A percentile compares a stretch with the other conserved stretches of the same genome.
These are phyloP conservation scores for Phytophthora syringae DNA, from an alignment of 352 stramenopile species.

Conservation along the genomic window DNA sequence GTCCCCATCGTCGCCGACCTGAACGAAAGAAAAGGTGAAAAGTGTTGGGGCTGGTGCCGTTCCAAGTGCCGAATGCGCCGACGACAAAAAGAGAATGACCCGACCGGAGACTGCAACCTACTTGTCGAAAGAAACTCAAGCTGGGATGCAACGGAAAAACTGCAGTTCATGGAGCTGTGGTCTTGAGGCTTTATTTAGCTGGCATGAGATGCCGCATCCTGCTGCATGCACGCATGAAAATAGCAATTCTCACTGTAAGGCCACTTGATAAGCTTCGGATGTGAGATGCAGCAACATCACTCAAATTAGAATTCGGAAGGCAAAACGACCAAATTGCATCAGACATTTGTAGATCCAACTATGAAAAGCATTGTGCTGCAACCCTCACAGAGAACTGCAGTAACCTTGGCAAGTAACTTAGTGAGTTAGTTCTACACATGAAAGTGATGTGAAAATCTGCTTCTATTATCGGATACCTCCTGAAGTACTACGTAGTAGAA, in stretches of 20 bases:
- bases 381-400: too few species aligned
- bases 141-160: slow-evolving; percentile 33
- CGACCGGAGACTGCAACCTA: slow-evolving; percentile 2
- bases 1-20: slow-evolving; percentile 26
- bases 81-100: slow-evolving; percentile 38
- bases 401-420: too few species aligned
- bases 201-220: not conserved
- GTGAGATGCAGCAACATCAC: not conserved
- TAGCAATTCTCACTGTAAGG: not conserved
- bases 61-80: slow-evolving; percentile 17
- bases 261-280: not conserved
- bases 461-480: too few species aligned
- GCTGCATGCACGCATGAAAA: slow-evolving; percentile 18
- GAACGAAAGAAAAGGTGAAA: not conserved
- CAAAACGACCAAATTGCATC: too few species aligned
- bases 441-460: too few species aligned
- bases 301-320: too few species aligned
- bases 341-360: too few species aligned
- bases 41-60: not conserved
- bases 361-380: too few species aligned
- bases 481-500: too few species aligned
- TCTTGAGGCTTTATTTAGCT: slow-evolving; percentile 26
- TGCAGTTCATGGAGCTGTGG: slow-evolving; percentile 1
- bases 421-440: too few species aligned
- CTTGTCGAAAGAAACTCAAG: slow-evolving; percentile 25